phyloP scores from a whole-genome alignment of 768 basidiomycete species.

The Xerocomus potaroensis region DNA sequence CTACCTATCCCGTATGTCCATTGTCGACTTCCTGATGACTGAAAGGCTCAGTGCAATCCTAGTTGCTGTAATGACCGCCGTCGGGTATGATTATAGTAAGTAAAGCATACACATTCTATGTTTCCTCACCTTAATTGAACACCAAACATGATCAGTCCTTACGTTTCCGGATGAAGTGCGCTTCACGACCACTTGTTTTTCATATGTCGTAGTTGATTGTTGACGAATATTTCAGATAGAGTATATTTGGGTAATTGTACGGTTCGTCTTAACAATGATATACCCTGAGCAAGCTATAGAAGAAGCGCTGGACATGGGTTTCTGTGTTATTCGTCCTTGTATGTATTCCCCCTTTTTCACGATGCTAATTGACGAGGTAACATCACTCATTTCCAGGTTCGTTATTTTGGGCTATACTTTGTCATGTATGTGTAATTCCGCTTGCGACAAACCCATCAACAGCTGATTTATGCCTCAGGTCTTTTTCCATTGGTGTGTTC shows the following conservation, averaged over 20 bases:
- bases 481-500: no score
- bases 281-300: neutral
- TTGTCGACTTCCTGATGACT: neutral
- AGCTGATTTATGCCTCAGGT: no score
- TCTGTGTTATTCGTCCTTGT: neutral
- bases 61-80: neutral
- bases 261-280: neutral
- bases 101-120: neutral
- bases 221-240: neutral
- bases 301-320: neutral
- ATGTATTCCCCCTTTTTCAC: neutral
- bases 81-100: slow-evolving; percentile 1
- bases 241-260: neutral
- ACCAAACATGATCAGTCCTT: neutral
- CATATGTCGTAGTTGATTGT: neutral
- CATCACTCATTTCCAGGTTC: no score
- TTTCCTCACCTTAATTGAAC: neutral
- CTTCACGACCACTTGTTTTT: neutral
- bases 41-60: neutral
- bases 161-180: neutral
- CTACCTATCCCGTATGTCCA: neutral
- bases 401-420: no score
- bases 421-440: no score
- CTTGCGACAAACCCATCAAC: no score
- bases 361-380: no score